Percentiles rank a stretch among this genome's conserved stretches.
Evolutionary conservation across 148 eudicot genomes (phyloP).

Genomic region (Persicaria maculosa): DNA sequence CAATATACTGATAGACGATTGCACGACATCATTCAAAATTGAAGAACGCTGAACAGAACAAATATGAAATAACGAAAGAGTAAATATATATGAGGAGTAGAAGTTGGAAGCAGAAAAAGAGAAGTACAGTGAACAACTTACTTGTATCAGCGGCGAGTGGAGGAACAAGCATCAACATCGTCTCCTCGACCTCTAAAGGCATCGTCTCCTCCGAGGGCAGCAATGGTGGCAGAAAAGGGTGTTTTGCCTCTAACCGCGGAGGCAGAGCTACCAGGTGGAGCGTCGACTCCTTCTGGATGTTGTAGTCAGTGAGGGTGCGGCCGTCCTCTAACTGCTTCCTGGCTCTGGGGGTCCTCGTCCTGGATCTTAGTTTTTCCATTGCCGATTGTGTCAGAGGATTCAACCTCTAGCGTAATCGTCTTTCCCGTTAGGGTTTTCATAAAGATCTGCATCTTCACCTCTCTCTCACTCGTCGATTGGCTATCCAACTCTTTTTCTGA

Average conservation of each 20-base stretch:
- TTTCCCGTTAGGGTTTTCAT: slow-evolving; percentile 16
- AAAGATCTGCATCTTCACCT: slow-evolving; percentile 12
- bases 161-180: no score
- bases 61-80: no score
- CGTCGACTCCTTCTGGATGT: slow-evolving; percentile 15
- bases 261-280: slow-evolving; percentile 11
- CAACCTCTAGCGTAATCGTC: slow-evolving; percentile 15
- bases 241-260: neutral
- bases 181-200: no score
- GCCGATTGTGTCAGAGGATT: slow-evolving; percentile 14
- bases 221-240: no score
- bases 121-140: no score
- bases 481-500: neutral
- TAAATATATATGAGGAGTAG: no score
- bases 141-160: no score
- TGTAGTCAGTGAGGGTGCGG: slow-evolving; percentile 13
- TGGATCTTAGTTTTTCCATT: slow-evolving; percentile 13
- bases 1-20: no score
- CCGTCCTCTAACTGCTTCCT: slow-evolving; percentile 13
- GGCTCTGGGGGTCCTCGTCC: slow-evolving; percentile 14
- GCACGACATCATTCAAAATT: no score
- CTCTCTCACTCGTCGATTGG: neutral
- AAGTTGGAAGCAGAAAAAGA: no score
- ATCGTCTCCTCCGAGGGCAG: no score
- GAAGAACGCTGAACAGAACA: no score